phyloP scores from a whole-genome alignment of 768 basidiomycete genomes.

The Termitomyces sp. region DNA sequence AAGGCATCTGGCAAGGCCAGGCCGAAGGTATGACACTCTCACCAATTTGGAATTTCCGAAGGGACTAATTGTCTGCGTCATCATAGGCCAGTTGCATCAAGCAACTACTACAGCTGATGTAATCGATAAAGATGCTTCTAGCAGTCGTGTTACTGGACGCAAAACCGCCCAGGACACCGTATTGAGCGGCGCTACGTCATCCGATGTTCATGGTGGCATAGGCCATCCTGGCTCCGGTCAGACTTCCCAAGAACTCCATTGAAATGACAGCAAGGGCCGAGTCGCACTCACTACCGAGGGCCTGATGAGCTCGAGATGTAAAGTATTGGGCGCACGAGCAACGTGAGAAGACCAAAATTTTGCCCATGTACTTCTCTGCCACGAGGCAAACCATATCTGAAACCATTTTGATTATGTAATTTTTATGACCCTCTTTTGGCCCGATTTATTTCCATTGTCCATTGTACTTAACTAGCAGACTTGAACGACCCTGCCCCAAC shows the following conservation, averaged over 20 bases:
- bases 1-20: neutral
- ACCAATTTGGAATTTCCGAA: no score
- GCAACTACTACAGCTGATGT: neutral
- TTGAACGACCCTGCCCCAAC: neutral
- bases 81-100: neutral
- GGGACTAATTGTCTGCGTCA: no score
- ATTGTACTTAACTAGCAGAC: neutral
- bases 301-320: neutral
- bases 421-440: neutral
- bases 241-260: conserved; percentile 1
- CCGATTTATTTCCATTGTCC: neutral
- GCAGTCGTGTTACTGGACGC: neutral
- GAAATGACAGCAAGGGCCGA: conserved; percentile 1
- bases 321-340: no score
- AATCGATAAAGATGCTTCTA: neutral
- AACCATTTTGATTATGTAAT: conserved; percentile 1
- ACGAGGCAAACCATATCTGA: neutral
- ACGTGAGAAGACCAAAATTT: no score
- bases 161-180: neutral
- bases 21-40: neutral
- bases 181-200: neutral
- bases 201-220: neutral
- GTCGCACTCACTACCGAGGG: neutral
- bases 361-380: neutral
- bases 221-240: neutral